Percentiles rank a stretch among this genome's conserved stretches.
Evolutionary conservation across 2,329 filamentous ascomycete species (phyloP).

Genomic region (Fusarium acutatum): DNA sequence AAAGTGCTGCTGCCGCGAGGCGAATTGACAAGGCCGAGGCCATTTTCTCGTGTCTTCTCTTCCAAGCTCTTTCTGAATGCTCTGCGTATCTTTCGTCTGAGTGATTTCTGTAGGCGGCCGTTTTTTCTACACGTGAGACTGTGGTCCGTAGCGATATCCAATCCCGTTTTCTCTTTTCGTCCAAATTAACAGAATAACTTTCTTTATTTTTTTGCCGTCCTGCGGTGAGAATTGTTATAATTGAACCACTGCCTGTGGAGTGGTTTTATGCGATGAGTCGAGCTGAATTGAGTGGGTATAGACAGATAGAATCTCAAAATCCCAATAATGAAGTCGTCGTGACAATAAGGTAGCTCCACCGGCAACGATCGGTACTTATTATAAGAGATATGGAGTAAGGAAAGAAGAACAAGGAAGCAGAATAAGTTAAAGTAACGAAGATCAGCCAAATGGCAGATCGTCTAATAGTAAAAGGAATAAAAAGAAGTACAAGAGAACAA

Average conservation of each 20-base stretch:
- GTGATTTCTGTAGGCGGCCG: background rate
- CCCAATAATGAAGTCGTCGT: background rate
- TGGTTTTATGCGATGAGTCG: background rate
- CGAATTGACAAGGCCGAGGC: conserved; percentile 31
- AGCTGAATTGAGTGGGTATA: conserved; percentile 9
- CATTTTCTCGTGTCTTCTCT: conserved; percentile 19
- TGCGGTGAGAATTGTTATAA: conserved; percentile 27
- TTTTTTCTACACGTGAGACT: conserved; percentile 1
- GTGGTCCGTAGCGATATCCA: conserved; percentile 1
- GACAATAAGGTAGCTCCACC: conserved; percentile 6
- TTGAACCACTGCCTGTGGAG: conserved; percentile 3
- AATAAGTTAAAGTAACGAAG: conserved; percentile 23
- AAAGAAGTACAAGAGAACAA: conserved; percentile 16
- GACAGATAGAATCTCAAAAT: conserved; percentile 17
- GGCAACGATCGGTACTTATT: conserved; percentile 9
- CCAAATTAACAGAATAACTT: background rate
- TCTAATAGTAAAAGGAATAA: conserved; percentile 15
- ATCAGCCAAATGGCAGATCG: conserved; percentile 26
- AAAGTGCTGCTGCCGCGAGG: conserved; percentile 27
- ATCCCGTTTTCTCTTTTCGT: background rate
- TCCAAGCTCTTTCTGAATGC: background rate
- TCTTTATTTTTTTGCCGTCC: conserved; percentile 23
- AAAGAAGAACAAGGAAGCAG: background rate
- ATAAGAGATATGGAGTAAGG: conserved; percentile 7
- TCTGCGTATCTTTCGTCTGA: conserved; percentile 3